Conservation (phyloP, 805 yeast genomes). For the Saturnispora hagleri region DNA sequence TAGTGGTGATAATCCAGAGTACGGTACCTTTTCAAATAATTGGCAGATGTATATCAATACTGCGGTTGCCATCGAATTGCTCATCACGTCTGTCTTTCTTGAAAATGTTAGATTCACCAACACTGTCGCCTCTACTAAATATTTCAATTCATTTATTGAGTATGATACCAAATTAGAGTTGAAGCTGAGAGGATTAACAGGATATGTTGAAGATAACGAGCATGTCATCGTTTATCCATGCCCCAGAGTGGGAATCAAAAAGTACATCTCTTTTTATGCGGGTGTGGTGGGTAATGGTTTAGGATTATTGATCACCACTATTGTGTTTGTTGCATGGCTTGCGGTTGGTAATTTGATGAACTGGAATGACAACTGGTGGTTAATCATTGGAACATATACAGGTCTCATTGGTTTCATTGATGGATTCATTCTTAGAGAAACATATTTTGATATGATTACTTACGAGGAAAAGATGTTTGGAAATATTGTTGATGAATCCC, state of each 20-base stretch:
- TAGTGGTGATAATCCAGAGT: background rate
- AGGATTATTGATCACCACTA: constrained; percentile 29
- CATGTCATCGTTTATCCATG: constrained; percentile 23
- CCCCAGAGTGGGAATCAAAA: constrained; percentile 11
- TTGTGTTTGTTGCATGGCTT: constrained; percentile 31
- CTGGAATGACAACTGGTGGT: constrained; percentile 36
- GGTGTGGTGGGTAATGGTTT: constrained; percentile 35
- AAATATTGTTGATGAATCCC: constrained; percentile 26
- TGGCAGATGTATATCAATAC: constrained; percentile 37
- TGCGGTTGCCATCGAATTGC: constrained; percentile 30
- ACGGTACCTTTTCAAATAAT: constrained; percentile 23
- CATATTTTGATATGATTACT: constrained; percentile 23
- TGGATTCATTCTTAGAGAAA: constrained; percentile 34
- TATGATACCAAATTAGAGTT: constrained; percentile 27
- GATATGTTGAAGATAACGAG: constrained; percentile 16
- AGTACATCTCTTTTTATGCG: constrained; percentile 26
- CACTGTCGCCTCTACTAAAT: constrained; percentile 21
- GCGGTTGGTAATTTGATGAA: constrained; percentile 29
- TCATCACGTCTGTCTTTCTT: constrained; percentile 28
- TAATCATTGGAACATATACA: constrained; percentile 38
- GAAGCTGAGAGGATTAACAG: background rate
- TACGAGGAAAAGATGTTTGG: constrained; percentile 20
- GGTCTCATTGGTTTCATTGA: constrained; percentile 37
- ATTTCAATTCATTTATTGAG: constrained; percentile 14
- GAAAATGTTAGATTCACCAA: constrained; percentile 34